Evolutionary conservation across 805 yeast genomes (phyloP), one percentile per base, ranked within the genome.

Genomic region (Saccharomycopsis malanga): DNA sequence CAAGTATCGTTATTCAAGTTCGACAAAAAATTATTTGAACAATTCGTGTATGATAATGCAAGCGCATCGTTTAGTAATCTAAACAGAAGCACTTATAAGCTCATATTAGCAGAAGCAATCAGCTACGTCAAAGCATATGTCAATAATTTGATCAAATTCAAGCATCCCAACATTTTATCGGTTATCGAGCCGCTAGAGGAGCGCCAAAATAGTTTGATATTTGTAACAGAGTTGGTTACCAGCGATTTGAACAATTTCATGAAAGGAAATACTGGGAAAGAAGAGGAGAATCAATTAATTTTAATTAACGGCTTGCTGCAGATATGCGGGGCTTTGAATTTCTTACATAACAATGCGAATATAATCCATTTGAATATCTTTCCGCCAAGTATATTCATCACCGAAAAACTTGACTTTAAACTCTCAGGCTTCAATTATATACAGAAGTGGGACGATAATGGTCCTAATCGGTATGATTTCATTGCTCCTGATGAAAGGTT

Each of bases 351-450:
- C 46, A 76, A 77, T 50, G 84, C 94, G 18, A 73, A 80, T 23
- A 74, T 79, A 23, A 82, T 85, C 4, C 96, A 91, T 64, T 61
- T 85, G 54, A 85, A 87, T 54, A 55, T 93, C 29, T 80, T 80
- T 53, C 98, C 98, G 1, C 67, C 74, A 6, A 76, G 95, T 0
- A 71, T 93, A 1, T 75, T 83, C 48, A 74, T 91, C 17, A 89
- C 84, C 55, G 83, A 79, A 34, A 83, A 80, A 54, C 89, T 94
- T 3, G 98, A 93, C 64, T 93, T 98, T 98, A 93, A 91, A 61
- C 61, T 93, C 2, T 74, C 84, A 4, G 97, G 97, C 0, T 72
- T 93, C 50, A 69, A 75, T 44, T 65, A 76, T 42, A 53, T 61
- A 3, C 67, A 66, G 43, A 53, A 75, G 66, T 58, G 74, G 66